These are phyloP conservation scores for Atkinsonella texensis DNA, from an alignment of 2,329 filamentous ascomycete species.

Conservation along the genomic window DNA sequence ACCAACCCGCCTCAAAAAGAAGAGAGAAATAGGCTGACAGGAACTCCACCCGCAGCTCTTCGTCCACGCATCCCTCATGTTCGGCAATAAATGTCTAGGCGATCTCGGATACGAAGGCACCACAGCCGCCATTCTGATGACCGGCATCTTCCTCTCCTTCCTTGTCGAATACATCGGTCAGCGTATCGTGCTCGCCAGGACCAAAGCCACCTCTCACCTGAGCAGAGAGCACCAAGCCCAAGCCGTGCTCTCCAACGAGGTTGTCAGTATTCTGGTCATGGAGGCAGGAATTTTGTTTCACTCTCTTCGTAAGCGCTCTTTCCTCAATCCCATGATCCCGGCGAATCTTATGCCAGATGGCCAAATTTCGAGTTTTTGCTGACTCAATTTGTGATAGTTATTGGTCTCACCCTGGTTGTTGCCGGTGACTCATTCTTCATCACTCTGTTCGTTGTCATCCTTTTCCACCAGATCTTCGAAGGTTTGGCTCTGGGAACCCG, in stretches of 20 bases:
- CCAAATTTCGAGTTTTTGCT: neutral
- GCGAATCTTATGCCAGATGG: too few relatives aligned
- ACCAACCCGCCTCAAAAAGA: neutral
- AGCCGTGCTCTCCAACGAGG: conserved; percentile 26
- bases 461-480: conserved; percentile 72
- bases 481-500: conserved; percentile 61
- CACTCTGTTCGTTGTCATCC: conserved; percentile 52
- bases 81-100: conserved; percentile 56
- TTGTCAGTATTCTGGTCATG: conserved; percentile 54
- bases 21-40: neutral
- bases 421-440: conserved; percentile 43
- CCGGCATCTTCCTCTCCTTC: conserved; percentile 61
- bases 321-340: neutral
- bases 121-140: conserved; percentile 60
- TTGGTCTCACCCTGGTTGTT: conserved; percentile 52
- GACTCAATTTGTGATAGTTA: conserved; percentile 29
- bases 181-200: conserved; percentile 36
- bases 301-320: conserved; percentile 42
- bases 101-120: conserved; percentile 56
- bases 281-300: conserved; percentile 68
- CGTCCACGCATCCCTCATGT: conserved; percentile 63
- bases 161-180: conserved; percentile 56
- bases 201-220: conserved; percentile 15
- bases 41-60: conserved; percentile 41
- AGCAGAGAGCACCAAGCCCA: conserved; percentile 14